Conservation (phyloP, 495 filamentous ascomycete genomes). For the Trichoderma erinaceum region DNA sequence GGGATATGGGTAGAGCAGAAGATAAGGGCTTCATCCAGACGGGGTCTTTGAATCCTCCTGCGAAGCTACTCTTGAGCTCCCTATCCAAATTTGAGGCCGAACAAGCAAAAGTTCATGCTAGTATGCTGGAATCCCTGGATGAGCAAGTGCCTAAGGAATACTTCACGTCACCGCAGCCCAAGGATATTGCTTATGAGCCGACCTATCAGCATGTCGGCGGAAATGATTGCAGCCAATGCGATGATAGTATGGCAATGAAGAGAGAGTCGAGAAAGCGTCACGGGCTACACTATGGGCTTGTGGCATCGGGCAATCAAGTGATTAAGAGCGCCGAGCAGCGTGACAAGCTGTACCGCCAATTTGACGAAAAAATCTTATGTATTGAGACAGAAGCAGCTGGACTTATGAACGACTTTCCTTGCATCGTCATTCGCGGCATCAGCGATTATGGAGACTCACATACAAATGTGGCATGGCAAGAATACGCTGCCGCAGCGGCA, state of each 20-base stretch:
- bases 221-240: neutral
- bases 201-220: neutral
- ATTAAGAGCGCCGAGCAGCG: constrained; percentile 29
- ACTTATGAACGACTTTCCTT: constrained; percentile 27
- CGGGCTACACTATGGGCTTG: constrained; percentile 23
- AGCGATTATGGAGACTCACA: constrained; percentile 40
- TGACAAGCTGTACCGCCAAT: constrained; percentile 20
- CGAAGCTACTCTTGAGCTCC: neutral
- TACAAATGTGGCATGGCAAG: constrained; percentile 36
- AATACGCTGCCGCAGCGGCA: constrained; percentile 33
- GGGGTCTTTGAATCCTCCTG: neutral
- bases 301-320: constrained; percentile 28
- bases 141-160: too few species aligned
- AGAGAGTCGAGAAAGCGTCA: neutral
- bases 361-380: constrained; percentile 31
- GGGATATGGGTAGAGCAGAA: neutral
- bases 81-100: neutral
- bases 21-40: neutral
- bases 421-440: constrained; percentile 30
- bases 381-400: constrained; percentile 26
- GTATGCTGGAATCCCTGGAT: neutral
- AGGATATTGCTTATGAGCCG: too few species aligned
- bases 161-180: too few species aligned
- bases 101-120: neutral
- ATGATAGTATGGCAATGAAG: neutral